Percentiles rank a stretch among this genome's conserved stretches.
phyloP scores from a whole-genome alignment of 441 rosid species.

The Aleurites moluccanus region DNA sequence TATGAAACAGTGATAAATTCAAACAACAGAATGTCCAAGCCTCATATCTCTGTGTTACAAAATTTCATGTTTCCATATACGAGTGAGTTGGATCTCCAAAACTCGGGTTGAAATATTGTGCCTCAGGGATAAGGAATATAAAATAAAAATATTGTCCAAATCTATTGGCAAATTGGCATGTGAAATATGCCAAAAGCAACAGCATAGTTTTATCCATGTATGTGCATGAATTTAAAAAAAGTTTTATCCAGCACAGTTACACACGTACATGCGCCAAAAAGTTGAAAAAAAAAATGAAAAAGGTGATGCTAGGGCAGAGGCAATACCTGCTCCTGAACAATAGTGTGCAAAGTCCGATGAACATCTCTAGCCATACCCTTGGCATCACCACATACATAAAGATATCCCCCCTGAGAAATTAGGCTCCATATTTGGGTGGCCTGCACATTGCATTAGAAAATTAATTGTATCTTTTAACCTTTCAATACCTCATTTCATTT shows the following conservation, averaged over 20 bases:
- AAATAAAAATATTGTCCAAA: no score
- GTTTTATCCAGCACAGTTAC: neutral
- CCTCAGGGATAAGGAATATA: neutral
- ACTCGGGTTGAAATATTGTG: neutral
- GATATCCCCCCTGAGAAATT: constrained; percentile 56
- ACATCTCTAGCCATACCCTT: constrained; percentile 80
- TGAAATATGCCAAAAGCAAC: no score
- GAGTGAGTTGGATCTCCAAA: neutral
- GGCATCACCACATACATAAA: constrained; percentile 82
- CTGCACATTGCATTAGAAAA: constrained; percentile 31
- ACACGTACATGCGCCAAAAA: neutral
- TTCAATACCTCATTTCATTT: neutral
- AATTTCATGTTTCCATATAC: no score
- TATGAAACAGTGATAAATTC: neutral
- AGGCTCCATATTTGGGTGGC: constrained; percentile 55
- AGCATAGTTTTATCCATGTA: neutral
- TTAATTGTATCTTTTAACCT: neutral
- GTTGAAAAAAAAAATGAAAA: neutral
- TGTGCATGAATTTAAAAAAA: neutral
- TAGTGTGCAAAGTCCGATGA: constrained; percentile 59
- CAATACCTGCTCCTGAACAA: constrained; percentile 59
- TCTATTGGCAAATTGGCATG: no score
- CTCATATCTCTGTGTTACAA: no score
- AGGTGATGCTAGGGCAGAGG: neutral
- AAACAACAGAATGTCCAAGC: neutral